Evolutionary conservation across 257 asterid species (phyloP).

Genomic region (Coffea canephora): DNA sequence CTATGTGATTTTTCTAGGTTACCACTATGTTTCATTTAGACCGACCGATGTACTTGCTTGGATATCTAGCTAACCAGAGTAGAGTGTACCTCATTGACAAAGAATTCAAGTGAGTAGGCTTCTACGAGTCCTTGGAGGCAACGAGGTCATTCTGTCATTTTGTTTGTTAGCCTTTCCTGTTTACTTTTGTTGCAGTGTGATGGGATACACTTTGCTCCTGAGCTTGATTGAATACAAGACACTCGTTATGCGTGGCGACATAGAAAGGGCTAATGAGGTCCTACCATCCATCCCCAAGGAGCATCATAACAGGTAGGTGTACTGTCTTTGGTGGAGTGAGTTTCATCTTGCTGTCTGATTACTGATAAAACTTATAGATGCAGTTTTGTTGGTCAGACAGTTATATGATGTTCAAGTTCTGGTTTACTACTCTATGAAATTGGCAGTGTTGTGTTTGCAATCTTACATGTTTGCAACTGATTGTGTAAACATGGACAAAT

Average conservation of each 20-base stretch:
- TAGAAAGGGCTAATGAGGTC: slow-evolving; percentile 79
- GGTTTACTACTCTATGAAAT: background rate
- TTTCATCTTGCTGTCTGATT: background rate
- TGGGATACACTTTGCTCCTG: slow-evolving; percentile 81
- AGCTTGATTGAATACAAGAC: slow-evolving; percentile 97
- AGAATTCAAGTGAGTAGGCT: slow-evolving; percentile 87
- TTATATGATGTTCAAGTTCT: background rate
- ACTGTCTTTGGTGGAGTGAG: slow-evolving; percentile 3
- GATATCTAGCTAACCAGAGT: slow-evolving; percentile 93
- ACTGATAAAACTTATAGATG: background rate
- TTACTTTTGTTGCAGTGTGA: slow-evolving; percentile 53
- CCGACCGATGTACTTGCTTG: slow-evolving; percentile 96
- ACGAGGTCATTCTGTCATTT: background rate
- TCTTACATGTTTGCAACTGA: background rate
- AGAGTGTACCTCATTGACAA: slow-evolving; percentile 85
- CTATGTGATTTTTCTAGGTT: slow-evolving; percentile 46
- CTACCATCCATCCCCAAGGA: slow-evolving; percentile 87
- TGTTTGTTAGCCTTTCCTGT: background rate
- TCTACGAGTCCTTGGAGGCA: slow-evolving; percentile 12
- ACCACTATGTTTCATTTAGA: slow-evolving; percentile 98
- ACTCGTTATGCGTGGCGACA: slow-evolving; percentile 94
- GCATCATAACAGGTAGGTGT: slow-evolving; percentile 71
- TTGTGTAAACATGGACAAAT: background rate
- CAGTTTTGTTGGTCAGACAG: too few relatives aligned
- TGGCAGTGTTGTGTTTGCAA: background rate